phyloP scores from a whole-genome alignment of 179 eudicot species.

The Silene coronaria region DNA sequence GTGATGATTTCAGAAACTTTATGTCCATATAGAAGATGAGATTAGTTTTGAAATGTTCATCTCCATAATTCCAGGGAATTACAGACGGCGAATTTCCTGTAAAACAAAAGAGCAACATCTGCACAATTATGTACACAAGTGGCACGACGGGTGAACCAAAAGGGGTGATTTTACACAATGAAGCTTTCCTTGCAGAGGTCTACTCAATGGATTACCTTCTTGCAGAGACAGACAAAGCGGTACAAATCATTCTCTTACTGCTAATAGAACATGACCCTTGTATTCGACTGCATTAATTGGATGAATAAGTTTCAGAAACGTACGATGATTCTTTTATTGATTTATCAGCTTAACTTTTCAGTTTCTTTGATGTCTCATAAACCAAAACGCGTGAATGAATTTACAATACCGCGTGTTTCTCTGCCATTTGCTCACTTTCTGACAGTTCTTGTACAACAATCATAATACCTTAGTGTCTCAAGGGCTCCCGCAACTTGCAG shows the following conservation, averaged over 20 bases:
- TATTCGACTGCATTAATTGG: neutral
- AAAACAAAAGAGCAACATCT: slow-evolving; percentile 47
- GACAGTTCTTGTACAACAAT: too few species aligned
- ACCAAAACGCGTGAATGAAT: too few species aligned
- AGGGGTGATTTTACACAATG: slow-evolving; percentile 74
- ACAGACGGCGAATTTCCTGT: slow-evolving; percentile 52
- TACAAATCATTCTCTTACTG: slow-evolving; percentile 19
- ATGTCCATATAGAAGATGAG: neutral
- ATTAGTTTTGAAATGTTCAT: neutral
- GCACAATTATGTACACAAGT: slow-evolving; percentile 95
- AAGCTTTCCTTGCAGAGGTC: slow-evolving; percentile 62
- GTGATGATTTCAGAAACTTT: slow-evolving; percentile 5
- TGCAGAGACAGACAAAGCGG: slow-evolving; percentile 61
- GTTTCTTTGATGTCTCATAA: neutral
- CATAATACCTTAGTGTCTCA: too few species aligned
- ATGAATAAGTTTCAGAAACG: neutral
- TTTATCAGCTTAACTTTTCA: slow-evolving; percentile 5
- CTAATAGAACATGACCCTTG: neutral
- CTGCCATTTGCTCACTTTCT: too few species aligned
- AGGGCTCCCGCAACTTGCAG: too few species aligned
- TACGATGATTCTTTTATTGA: neutral
- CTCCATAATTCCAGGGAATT: slow-evolving; percentile 47
- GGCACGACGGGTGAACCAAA: slow-evolving; percentile 96
- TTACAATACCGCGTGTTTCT: too few species aligned
- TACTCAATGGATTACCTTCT: slow-evolving; percentile 56